phyloP scores from a whole-genome alignment of 176 grass and related monocot genomes.

The Lolium rigidum region DNA sequence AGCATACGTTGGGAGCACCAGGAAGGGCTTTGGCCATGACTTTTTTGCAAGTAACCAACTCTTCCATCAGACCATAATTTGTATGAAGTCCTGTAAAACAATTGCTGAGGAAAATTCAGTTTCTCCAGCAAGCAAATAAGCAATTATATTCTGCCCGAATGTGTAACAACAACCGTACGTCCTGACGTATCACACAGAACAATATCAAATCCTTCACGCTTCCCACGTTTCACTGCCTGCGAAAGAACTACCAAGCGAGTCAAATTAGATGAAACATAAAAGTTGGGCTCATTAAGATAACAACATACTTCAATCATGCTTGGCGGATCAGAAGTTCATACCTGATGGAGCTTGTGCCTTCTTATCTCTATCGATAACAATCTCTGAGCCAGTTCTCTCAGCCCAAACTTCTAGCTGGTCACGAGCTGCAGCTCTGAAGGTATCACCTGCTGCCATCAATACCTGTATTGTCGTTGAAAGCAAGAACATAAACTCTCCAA shows the following conservation, averaged over 20 bases:
- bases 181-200: constrained; percentile 97
- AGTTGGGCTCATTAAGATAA: background rate
- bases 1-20: constrained; percentile 86
- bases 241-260: constrained; percentile 87
- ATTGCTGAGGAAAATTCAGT: background rate
- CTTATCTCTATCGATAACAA: constrained; percentile 75
- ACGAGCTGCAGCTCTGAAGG: constrained; percentile 89
- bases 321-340: constrained; percentile 31
- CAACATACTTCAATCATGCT: constrained; percentile 29
- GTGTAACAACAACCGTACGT: constrained; percentile 62
- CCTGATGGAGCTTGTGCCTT: constrained; percentile 83
- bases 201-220: constrained; percentile 83
- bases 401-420: constrained; percentile 99
- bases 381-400: constrained; percentile 87
- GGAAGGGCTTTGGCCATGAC: constrained; percentile 80
- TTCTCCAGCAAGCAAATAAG: background rate
- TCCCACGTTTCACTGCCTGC: constrained; percentile 91
- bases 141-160: constrained; percentile 9
- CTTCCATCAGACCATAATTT: constrained; percentile 98
- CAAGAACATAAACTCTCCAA: constrained; percentile 11
- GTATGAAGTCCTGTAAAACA: constrained; percentile 84
- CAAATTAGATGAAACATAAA: constrained; percentile 62
- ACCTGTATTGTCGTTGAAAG: constrained; percentile 62
- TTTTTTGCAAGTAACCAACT: constrained; percentile 89
- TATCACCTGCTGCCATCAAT: constrained; percentile 97